Base-by-base conservation (phyloP, 169 alveolate species). In the Cryptosporidium baileyi region DNA sequence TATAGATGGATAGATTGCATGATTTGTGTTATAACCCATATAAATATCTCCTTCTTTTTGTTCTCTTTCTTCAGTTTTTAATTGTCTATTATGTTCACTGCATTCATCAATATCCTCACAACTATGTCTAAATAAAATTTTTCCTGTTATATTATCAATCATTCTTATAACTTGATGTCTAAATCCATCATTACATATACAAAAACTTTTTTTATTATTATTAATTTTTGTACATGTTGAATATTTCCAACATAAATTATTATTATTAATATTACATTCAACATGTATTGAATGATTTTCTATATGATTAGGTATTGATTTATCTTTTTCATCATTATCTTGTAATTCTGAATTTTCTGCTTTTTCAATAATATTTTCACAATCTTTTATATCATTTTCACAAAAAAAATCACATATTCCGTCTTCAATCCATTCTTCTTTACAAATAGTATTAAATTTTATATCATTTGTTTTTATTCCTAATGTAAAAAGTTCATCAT, bases 101-200 rank as follows among this genome's bases (percentile, higher is more conserved):
- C 85, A 74, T 28, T 74, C 85, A 57, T 74, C 65, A 11, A 74
- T 57, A 34, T 74, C 85, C n/a, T 74, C 85, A 36, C 85, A 74
- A 38, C 67, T 74, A 52, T 74, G 85, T 15, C 85, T 51, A 30
- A 38, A 74, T 32, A 54, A 54, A 32, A 74, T 57, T 0, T 32
- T 57, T 0, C 85, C 85, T 8, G 52, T 54, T 2, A 36, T 54
- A 17, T 59, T 74, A 57, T 74, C 67, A 30, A 74, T 74, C 38
- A 74, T 19, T 40, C 44, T 74, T 26, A 74, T 41, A 22, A 74
- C 57, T 34, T 74, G 67, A n/a, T 74, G 85, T 41, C 43, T 28
- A 57, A 54, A 74, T 24, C 85, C 85, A 15, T 54, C 59, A 24
- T 51, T 30, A 24, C 85, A 74, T 32, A 74, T 57, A 57, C 85